Evolutionary conservation across 108 stramenopile genomes (phyloP), one percentile per base, ranked within the genome.

Genomic region (Parietichytrium sp.): DNA sequence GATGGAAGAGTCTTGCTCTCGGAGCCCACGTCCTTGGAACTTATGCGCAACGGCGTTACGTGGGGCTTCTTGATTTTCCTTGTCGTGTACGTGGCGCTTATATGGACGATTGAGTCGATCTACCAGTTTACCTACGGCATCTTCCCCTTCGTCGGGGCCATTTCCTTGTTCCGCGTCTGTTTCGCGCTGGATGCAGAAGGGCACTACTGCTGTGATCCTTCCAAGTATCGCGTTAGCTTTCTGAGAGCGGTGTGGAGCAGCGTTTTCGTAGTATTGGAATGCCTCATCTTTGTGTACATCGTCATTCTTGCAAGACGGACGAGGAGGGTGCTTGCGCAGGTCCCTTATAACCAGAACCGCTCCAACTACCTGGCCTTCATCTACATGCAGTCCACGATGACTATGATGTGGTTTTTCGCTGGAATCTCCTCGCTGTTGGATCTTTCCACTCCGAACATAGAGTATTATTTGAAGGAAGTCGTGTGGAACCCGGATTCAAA

Each of bases 131-230:
- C 10, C 15, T 45, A 42, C 20, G 45, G 61, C 20, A 16, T 72
- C 0, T 33, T 72, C n/a, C 61, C 61, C 6, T 72, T 72, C 20
- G 61, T 72, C 42, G 61, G 61, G n/a, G 45, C 45, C 38, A 33
- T 72, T 7, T 45, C 29, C 20, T 33, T 72, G 0, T 38, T 72
- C 15, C 6, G 61, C 16, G 61, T 72, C 33, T 72, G 61, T 25
- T 13, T 23, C 6, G 20, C 33, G 10, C 20, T 25, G 10, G 61
- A 72, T 72, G 15, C 10, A 23, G 15, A 72, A 6, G 38, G 42
- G 20, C 4, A 72, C 25, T 6, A 6, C 15, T 72, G 45, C 42
- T 72, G 61, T 42, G 36, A 33, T 2, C 7, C 20, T 16, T 8
- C 18, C 0, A 23, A 23, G 8, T 72, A 72, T 27, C 61, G 38